Evolutionary conservation across 805 yeast genomes (phyloP), one percentile per base, ranked within the genome.

Genomic region (Zygoascus flipseniorum): DNA sequence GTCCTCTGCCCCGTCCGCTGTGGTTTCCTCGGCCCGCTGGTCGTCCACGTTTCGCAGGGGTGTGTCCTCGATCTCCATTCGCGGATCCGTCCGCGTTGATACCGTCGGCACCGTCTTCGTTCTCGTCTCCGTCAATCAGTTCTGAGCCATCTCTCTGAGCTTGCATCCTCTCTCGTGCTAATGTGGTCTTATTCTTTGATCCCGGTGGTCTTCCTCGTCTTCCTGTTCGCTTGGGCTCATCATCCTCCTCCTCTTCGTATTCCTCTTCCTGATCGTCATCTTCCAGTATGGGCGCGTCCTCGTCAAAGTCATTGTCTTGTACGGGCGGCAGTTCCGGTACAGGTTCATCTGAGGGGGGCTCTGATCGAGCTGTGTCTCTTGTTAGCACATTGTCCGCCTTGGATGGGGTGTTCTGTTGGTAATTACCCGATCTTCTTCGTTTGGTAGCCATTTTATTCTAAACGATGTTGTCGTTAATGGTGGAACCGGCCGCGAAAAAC

Each of bases 141-240:
- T 43, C 42, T 14, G 28, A 16, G 41, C 16, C 31, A 23, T 23
- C 28, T 4, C 39, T 5, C 16, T 35, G 39, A 13, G 39, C 39
- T n/a, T 35, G 39, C 18, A 18, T 20, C 23, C 39, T 37, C 49
- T 48, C 67, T 31, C 54, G 48, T 9, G 52, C 61, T 8, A 59
- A 56, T 4, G 61, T 58, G 28, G 58, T 31, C 55, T 59, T 63
- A 56, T 62, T 64, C 44, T 58, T 62, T 48, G 60, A 56, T 31
- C 68, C 67, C n/a, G 69, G 69, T 1, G 69, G 69, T n/a, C 69
- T 51, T 18, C 72, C 70, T 16, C 67, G 60, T 8, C 69, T 47
- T 14, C 49, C 26, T 19, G 49, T 26, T 18, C 54, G 54, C 31
- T 54, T 48, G 16, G 59, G 56, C n/a, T 52, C 58, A 58, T 55